These are phyloP conservation scores for Phytophthora fragariae DNA, from an alignment of 352 stramenopile species.

Conservation along the genomic window DNA sequence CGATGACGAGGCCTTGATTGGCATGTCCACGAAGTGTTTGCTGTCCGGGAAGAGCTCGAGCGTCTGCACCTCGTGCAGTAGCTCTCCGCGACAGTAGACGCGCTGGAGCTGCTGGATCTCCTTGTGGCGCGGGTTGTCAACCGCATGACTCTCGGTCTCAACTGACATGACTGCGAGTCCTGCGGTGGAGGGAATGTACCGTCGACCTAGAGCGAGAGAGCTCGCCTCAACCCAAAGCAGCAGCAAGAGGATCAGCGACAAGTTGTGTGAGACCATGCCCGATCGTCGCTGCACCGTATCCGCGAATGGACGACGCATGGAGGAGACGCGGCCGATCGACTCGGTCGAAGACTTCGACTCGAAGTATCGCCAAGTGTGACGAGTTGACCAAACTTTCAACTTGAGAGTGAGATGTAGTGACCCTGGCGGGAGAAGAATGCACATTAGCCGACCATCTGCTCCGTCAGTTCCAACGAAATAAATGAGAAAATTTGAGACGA, in stretches of 20 bases:
- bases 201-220: conserved; percentile 22
- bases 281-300: background rate
- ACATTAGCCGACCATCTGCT: background rate
- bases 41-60: conserved; percentile 78
- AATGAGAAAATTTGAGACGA: background rate
- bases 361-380: background rate
- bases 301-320: background rate
- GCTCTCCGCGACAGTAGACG: conserved; percentile 59
- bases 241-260: conserved; percentile 15
- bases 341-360: background rate
- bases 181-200: conserved; percentile 19
- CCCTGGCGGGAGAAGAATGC: background rate
- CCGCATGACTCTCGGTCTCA: conserved; percentile 10
- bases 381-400: background rate
- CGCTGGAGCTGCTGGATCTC: conserved; percentile 41
- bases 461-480: background rate
- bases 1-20: conserved; percentile 56
- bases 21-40: conserved; percentile 93
- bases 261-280: conserved; percentile 25
- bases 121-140: conserved; percentile 14
- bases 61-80: conserved; percentile 74
- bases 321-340: conserved; percentile 27
- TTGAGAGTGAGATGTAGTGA: background rate
- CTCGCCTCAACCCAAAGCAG: conserved; percentile 16
- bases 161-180: conserved; percentile 11